Conservation (phyloP, 2,329 filamentous ascomycete genomes). For the Penicillium sp. region DNA sequence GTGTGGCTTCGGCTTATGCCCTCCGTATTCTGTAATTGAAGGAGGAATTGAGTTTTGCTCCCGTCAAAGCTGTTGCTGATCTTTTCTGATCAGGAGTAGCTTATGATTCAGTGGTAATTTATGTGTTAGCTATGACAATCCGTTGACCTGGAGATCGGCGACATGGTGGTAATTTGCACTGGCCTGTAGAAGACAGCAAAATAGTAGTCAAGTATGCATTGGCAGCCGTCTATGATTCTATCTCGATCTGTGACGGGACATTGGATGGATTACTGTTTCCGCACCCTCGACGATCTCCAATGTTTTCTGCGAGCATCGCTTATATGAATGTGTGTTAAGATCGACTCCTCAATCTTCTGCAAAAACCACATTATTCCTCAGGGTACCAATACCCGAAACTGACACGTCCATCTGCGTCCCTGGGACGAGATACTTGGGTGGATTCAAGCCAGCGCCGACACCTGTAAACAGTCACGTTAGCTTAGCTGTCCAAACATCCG, state of each 20-base stretch:
- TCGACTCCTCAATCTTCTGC: neutral
- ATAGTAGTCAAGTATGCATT: neutral
- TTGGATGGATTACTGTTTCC: neutral
- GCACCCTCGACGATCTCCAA: neutral
- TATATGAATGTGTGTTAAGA: neutral
- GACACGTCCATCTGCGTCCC: conserved; percentile 46
- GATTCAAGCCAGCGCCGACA: conserved; percentile 49
- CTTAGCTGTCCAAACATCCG: neutral
- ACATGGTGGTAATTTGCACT: neutral
- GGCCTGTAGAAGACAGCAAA: too few species aligned
- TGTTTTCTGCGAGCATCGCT: neutral
- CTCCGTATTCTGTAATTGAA: neutral
- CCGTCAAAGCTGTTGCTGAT: neutral
- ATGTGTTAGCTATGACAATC: neutral
- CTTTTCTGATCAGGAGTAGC: neutral
- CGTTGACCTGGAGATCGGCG: neutral
- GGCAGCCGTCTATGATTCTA: neutral
- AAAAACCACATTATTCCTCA: conserved; percentile 41
- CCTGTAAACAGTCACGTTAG: conserved; percentile 8
- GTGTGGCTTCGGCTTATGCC: neutral
- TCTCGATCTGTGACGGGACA: neutral
- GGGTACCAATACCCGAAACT: conserved; percentile 46
- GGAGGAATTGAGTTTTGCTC: neutral
- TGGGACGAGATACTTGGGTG: conserved; percentile 42
- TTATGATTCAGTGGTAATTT: neutral